Percentiles rank a stretch among this genome's conserved stretches.
Evolutionary conservation across 163 green algal genomes (phyloP).

Genomic region (Chloromonas sp.): DNA sequence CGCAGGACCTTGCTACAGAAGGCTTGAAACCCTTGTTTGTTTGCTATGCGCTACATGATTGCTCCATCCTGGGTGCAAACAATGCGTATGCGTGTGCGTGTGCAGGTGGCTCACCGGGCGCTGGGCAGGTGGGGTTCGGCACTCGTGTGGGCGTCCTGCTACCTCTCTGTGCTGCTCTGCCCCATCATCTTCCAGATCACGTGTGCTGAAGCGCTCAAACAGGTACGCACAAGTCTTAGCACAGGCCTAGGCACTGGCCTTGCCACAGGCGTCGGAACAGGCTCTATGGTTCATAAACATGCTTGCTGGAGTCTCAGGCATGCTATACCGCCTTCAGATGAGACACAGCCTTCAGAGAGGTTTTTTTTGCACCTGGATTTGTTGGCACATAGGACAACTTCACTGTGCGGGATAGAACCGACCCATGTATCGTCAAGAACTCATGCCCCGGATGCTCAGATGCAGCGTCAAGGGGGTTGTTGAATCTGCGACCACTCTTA

Average conservation of each 20-base stretch:
- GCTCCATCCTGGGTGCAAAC: background rate
- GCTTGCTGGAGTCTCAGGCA: too few species aligned
- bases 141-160: background rate
- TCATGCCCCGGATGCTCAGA: too few species aligned
- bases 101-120: background rate
- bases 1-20: too few species aligned
- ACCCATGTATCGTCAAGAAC: too few species aligned
- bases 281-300: too few species aligned
- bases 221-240: background rate
- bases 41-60: background rate
- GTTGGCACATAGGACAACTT: too few species aligned
- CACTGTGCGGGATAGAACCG: too few species aligned
- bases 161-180: background rate
- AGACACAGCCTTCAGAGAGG: too few species aligned
- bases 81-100: background rate
- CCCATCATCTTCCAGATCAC: background rate
- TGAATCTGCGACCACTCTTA: too few species aligned
- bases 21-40: background rate
- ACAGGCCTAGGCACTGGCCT: background rate
- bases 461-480: too few species aligned
- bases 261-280: background rate
- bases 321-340: too few species aligned
- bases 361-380: too few species aligned
- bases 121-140: background rate
- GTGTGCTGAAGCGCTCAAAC: background rate